Evolutionary conservation across 257 asterid genomes (phyloP).

Genomic region (Penstemon davidsonii): DNA sequence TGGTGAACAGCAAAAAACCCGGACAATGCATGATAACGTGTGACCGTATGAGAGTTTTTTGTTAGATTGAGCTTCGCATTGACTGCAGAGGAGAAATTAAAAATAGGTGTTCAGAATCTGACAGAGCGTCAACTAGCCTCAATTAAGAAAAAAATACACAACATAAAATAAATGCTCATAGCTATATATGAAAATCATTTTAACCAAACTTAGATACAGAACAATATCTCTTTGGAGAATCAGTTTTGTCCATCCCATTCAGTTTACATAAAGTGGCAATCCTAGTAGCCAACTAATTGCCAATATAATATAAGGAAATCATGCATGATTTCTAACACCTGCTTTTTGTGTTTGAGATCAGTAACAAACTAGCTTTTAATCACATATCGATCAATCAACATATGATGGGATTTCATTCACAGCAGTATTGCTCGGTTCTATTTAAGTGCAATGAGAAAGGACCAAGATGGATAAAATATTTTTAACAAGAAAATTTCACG

Average conservation of each 20-base stretch:
- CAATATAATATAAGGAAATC: background rate
- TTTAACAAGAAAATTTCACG: background rate
- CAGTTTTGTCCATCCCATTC: background rate
- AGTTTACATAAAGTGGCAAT: background rate
- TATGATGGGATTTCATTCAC: too few relatives aligned
- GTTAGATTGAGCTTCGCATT: constrained; percentile 45
- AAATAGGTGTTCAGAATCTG: constrained; percentile 1
- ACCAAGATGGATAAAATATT: background rate
- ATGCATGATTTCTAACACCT: background rate
- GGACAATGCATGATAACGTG: constrained; percentile 68
- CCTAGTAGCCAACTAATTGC: too few relatives aligned
- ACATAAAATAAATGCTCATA: background rate
- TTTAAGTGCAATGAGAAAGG: background rate
- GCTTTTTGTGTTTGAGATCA: background rate
- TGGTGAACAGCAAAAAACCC: constrained; percentile 66
- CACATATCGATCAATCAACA: background rate
- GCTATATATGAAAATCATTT: constrained; percentile 1
- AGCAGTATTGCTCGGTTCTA: background rate
- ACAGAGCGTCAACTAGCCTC: constrained; percentile 7
- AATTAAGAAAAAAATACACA: background rate
- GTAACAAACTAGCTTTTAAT: background rate
- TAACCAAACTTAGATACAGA: background rate
- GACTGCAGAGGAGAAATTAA: constrained; percentile 46
- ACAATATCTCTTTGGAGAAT: background rate
- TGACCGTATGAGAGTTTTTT: constrained; percentile 30